Evolutionary conservation across 148 eudicot genomes (phyloP).

Genomic region (Fagopyrum homotropicum): DNA sequence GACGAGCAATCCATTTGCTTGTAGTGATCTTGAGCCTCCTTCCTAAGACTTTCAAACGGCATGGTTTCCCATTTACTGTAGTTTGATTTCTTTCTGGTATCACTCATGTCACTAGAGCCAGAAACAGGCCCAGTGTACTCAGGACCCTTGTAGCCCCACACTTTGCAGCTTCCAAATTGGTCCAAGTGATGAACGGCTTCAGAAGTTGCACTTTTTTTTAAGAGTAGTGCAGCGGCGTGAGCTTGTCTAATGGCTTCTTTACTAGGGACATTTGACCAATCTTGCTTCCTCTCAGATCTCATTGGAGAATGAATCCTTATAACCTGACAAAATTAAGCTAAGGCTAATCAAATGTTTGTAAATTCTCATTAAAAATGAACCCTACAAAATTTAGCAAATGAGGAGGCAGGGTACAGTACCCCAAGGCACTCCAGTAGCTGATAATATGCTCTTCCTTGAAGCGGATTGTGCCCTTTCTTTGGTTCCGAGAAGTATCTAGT

Average conservation of each 20-base stretch:
- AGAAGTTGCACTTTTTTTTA: slow-evolving; percentile 49
- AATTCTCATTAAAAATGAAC: background rate
- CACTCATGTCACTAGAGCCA: slow-evolving; percentile 74
- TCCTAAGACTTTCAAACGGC: slow-evolving; percentile 66
- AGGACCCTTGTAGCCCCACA: slow-evolving; percentile 65
- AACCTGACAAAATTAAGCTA: slow-evolving; percentile 34
- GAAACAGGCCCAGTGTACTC: slow-evolving; percentile 59
- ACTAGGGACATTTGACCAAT: slow-evolving; percentile 88
- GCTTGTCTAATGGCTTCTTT: slow-evolving; percentile 68
- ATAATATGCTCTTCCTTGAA: slow-evolving; percentile 98
- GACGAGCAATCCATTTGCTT: slow-evolving; percentile 78
- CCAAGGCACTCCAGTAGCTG: slow-evolving; percentile 99
- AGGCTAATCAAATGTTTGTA: background rate
- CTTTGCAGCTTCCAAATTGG: slow-evolving; percentile 91
- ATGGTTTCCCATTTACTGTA: slow-evolving; percentile 85
- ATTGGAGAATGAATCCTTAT: slow-evolving; percentile 96
- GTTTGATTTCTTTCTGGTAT: slow-evolving; percentile 53
- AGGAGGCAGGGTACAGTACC: slow-evolving; percentile 30
- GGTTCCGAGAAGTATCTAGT: slow-evolving; percentile 96
- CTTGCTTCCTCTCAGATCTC: slow-evolving; percentile 78
- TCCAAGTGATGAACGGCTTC: slow-evolving; percentile 50
- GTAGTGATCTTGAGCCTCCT: slow-evolving; percentile 72
- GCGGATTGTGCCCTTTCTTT: slow-evolving; percentile 95
- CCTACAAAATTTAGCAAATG: background rate
- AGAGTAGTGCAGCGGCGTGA: slow-evolving; percentile 67